Percentiles rank a stretch among this genome's conserved stretches.
Conservation (phyloP, 1,139 yeast genomes). For the Meyerozyma athensensis region DNA sequence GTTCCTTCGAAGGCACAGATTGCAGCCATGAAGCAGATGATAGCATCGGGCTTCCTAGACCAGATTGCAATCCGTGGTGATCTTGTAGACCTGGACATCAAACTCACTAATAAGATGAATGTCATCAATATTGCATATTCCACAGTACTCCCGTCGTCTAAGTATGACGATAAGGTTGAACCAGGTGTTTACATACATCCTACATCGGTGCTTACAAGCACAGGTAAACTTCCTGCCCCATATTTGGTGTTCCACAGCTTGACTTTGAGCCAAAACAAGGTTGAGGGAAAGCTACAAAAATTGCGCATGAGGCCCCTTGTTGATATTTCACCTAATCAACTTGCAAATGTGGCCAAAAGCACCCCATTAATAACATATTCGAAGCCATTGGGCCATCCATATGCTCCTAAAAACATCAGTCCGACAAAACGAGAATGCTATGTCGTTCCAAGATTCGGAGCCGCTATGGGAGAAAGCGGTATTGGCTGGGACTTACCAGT, state of each 20-base stretch:
- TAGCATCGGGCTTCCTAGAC: constrained; percentile 89
- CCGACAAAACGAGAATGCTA: constrained; percentile 76
- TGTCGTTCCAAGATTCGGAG: constrained; percentile 89
- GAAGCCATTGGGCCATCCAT: constrained; percentile 87
- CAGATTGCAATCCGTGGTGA: constrained; percentile 87
- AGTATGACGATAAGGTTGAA: constrained; percentile 37
- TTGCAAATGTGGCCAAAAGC: constrained; percentile 70
- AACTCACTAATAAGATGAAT: constrained; percentile 52
- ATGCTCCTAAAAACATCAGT: constrained; percentile 67
- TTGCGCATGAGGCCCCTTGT: constrained; percentile 73
- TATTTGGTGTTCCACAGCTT: constrained; percentile 68
- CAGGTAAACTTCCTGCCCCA: constrained; percentile 68
- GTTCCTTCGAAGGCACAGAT: constrained; percentile 71
- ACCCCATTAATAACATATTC: constrained; percentile 78
- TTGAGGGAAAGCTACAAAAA: constrained; percentile 32
- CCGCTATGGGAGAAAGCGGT: constrained; percentile 76
- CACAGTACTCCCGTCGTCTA: constrained; percentile 56
- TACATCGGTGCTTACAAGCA: constrained; percentile 49
- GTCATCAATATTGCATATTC: constrained; percentile 69
- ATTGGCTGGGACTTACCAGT: constrained; percentile 94
- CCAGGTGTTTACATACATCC: constrained; percentile 75
- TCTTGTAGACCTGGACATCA: constrained; percentile 58
- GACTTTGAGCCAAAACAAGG: constrained; percentile 40
- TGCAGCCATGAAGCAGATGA: constrained; percentile 81
- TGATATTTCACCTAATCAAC: constrained; percentile 68